Base-by-base conservation (phyloP, 495 filamentous ascomycete species). In the Darksidea phi region DNA sequence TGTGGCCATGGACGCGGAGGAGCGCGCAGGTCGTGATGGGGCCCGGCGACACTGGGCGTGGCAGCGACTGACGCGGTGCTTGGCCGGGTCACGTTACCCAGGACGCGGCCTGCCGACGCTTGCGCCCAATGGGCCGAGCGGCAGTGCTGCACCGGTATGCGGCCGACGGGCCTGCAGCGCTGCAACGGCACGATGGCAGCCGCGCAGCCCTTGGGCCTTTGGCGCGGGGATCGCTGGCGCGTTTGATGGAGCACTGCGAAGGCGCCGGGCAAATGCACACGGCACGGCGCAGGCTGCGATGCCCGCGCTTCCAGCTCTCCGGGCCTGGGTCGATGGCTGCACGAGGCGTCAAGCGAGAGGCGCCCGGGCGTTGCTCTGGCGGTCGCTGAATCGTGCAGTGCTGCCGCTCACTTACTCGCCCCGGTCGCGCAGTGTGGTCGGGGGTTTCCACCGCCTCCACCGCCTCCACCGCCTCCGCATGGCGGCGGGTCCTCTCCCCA, bases 251-350 rank as follows among this genome's bases (percentile, higher is more conserved):
- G 24, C 6, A 17, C 8, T 21, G 13, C 12, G 7, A 6, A 21
- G 53, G 20, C 28, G 28, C 38, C 15, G 53, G 18, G 24, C 25
- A 8, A 13, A 24, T 20, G 43, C 45, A 15, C 7, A 15, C 10
- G 7, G 36, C 37, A 38, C 13, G 36, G 58, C 26, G 26, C 58
- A 26, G 38, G 54, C 28, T 38, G 58, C 7, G 25, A 13, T 1
- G 4, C 38, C 13, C 12, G 50, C 49, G 28, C 43, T 57, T 58
- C 61, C 61, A 64, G 26, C 25, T 32, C 54, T 48, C 34, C 46
- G 48, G 61, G 36, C 20, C 41, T 64, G 61, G 61, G 61, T 64
- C 47, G 52, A 57, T 64, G 61, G 61, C 53, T 62, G 46, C 18
- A 37, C 34, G 46, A 20, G 51, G 15, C 21, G 36, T 55, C 41